These are phyloP conservation scores for Beauveria sp. DNA, from an alignment of 2,329 filamentous ascomycete species.

Conservation along the genomic window DNA sequence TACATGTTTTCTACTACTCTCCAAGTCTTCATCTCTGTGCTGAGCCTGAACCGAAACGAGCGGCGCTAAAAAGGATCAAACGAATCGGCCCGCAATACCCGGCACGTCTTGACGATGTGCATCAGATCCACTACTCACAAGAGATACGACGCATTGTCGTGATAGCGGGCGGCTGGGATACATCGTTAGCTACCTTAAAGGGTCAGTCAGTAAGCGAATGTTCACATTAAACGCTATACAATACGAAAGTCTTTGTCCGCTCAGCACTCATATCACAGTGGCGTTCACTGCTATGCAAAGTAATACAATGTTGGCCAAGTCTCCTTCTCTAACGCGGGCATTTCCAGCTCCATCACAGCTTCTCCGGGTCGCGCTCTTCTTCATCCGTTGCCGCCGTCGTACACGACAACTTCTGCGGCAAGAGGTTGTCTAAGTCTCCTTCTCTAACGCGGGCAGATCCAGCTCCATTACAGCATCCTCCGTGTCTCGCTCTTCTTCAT, in stretches of 20 bases:
- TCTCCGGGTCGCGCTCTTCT: neutral
- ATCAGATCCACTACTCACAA: too few relatives aligned
- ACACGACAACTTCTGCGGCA: neutral
- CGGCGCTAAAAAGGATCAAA: too few relatives aligned
- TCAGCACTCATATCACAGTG: neutral
- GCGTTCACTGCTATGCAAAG: neutral
- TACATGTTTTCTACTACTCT: too few relatives aligned
- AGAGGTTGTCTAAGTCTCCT: neutral
- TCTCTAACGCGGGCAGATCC: neutral
- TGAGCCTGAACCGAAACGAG: too few relatives aligned
- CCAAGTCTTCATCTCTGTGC: too few relatives aligned
- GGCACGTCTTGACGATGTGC: too few relatives aligned
- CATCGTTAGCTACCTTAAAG: too few relatives aligned
- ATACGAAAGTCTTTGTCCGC: neutral
- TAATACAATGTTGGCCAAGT: neutral
- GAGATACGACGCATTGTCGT: too few relatives aligned
- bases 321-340: neutral
- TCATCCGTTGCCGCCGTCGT: neutral
- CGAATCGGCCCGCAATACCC: too few relatives aligned
- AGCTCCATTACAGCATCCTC: neutral
- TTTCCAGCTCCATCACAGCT: neutral
- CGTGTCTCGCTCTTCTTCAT: neutral
- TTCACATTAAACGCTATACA: neutral
- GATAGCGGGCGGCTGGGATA: too few relatives aligned
- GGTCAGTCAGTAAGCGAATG: too few relatives aligned